phyloP scores from a whole-genome alignment of 345 rosid genomes.

The rapeseed (Brassica napus) region DNA sequence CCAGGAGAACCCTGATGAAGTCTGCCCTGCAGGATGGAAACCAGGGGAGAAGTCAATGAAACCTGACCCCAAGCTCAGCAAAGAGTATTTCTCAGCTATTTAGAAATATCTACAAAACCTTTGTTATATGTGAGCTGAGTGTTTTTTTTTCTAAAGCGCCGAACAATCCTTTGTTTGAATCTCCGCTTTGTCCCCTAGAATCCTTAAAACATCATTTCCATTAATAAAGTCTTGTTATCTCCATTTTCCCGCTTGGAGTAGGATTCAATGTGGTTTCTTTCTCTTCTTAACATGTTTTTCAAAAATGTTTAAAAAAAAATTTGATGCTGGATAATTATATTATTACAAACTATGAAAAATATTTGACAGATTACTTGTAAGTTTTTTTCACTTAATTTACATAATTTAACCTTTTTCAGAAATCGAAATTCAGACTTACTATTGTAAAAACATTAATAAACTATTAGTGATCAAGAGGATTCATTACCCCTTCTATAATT shows the following conservation, averaged over 20 bases:
- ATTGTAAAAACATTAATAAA: no score
- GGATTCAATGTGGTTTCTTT: no score
- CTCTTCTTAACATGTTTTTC: no score
- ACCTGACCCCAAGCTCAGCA: constrained; percentile 2
- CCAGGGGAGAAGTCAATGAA: constrained; percentile 1
- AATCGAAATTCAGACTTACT: no score
- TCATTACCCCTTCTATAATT: no score
- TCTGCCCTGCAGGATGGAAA: background rate
- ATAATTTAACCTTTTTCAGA: no score
- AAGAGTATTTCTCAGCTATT: background rate
- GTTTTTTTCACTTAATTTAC: no score
- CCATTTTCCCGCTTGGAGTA: background rate
- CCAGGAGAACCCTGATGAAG: constrained; percentile 2
- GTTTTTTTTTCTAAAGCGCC: background rate
- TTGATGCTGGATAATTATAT: no score
- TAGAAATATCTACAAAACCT: background rate
- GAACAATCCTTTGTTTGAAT: background rate
- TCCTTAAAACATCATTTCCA: background rate
- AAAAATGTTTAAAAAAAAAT: no score
- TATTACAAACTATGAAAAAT: no score
- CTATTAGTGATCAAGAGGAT: no score
- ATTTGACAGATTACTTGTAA: no score
- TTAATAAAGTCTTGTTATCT: background rate
- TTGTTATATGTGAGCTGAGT: background rate
- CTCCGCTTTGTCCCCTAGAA: background rate